These are phyloP conservation scores for Erodium trifolium DNA, from an alignment of 441 rosid species.

Conservation along the genomic window DNA sequence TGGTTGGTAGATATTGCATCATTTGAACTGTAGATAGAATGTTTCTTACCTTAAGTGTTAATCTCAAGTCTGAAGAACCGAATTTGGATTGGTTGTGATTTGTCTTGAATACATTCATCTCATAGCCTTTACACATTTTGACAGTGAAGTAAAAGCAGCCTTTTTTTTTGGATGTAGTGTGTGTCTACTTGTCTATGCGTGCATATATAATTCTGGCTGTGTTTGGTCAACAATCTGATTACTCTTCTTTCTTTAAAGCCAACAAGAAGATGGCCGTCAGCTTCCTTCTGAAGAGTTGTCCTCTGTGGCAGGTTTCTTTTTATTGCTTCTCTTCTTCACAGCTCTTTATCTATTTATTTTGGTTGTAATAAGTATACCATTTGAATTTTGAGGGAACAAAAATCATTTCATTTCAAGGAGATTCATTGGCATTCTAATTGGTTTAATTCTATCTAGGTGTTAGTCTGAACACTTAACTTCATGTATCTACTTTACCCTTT, in stretches of 20 bases:
- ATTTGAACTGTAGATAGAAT: background rate
- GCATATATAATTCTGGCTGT: slow-evolving; percentile 10
- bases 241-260: slow-evolving; percentile 41
- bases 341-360: background rate
- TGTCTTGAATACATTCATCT: background rate
- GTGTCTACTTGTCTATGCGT: background rate
- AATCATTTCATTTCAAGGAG: background rate
- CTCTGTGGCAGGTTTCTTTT: slow-evolving; percentile 54
- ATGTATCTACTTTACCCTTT: no score
- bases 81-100: background rate
- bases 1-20: background rate
- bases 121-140: background rate
- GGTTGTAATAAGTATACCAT: background rate
- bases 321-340: background rate
- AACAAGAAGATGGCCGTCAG: slow-evolving; percentile 41
- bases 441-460: background rate
- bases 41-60: background rate
- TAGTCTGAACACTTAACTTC: no score
- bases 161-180: background rate
- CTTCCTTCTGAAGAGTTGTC: slow-evolving; percentile 38
- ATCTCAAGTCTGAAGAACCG: background rate
- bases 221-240: slow-evolving; percentile 28
- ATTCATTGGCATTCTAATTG: background rate
- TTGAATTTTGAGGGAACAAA: background rate
- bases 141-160: background rate